These are phyloP conservation scores for Pseudohalonectria lignicola DNA, from an alignment of 2,329 filamentous ascomycete species.

Conservation along the genomic window DNA sequence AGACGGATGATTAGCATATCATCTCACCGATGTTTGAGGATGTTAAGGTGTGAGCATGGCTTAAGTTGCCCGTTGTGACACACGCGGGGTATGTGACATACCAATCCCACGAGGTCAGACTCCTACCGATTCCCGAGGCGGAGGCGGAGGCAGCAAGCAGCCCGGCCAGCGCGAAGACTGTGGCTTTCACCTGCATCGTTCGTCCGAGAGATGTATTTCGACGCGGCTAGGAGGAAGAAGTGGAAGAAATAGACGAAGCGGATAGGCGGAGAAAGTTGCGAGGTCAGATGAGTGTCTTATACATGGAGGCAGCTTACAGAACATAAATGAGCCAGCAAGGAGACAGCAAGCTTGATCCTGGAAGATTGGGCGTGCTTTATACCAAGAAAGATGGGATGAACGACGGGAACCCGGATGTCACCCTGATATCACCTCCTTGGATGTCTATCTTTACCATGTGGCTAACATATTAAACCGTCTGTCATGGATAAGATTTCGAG, in stretches of 20 bases:
- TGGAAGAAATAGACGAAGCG: too few species aligned
- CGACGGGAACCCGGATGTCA: not conserved
- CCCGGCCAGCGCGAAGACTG: not conserved
- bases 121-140: constrained; percentile 5
- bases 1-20: not conserved
- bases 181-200: not conserved
- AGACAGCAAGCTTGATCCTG: not conserved
- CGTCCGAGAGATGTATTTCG: too few species aligned
- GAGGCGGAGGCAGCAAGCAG: not conserved
- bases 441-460: too few species aligned
- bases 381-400: not conserved
- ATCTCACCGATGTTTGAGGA: too few species aligned
- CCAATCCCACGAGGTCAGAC: constrained; percentile 11
- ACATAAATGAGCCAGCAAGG: not conserved
- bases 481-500: too few species aligned
- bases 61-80: too few species aligned
- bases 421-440: too few species aligned
- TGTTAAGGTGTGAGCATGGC: too few species aligned
- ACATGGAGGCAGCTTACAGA: not conserved
- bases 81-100: constrained; percentile 3
- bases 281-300: not conserved
- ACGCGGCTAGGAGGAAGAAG: too few species aligned
- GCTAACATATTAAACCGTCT: too few species aligned
- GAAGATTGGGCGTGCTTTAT: not conserved
- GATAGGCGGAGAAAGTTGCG: too few species aligned